Percentiles rank a stretch among this genome's conserved stretches.
Conservation (phyloP, 441 rosid species). For the Populus hybrid region DNA sequence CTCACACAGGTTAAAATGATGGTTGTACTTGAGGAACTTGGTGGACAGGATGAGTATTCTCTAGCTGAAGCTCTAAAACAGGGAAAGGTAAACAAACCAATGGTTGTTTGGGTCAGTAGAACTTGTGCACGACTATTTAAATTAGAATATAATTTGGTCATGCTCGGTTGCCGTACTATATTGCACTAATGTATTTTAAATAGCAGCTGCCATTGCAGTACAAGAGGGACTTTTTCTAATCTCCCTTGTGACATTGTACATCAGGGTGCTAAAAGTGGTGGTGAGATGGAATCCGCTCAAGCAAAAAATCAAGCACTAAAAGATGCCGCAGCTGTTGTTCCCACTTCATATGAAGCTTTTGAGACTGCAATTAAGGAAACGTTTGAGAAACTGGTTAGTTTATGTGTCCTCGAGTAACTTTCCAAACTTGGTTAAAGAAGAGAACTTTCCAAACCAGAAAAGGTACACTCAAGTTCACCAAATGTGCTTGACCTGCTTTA, state of each 20-base stretch:
- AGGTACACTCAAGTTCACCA: not conserved
- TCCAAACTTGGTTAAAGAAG: not conserved
- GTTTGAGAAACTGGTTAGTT: slow-evolving; percentile 79
- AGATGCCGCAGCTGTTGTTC: slow-evolving; percentile 92
- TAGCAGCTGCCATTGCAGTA: not conserved
- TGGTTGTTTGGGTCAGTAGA: slow-evolving; percentile 99
- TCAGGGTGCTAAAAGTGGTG: slow-evolving; percentile 99
- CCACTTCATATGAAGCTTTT: slow-evolving; percentile 84
- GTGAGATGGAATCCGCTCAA: slow-evolving; percentile 98
- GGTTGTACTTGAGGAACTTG: slow-evolving; percentile 96
- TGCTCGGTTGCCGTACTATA: slow-evolving; percentile 30
- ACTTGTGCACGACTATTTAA: slow-evolving; percentile 96
- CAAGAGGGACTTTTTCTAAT: slow-evolving; percentile 15
- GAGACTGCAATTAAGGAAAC: slow-evolving; percentile 78
- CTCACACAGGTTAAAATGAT: slow-evolving; percentile 73
- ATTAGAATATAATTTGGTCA: slow-evolving; percentile 97
- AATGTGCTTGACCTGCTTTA: slow-evolving; percentile 6
- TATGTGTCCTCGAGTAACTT: not conserved
- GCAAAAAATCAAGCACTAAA: slow-evolving; percentile 90
- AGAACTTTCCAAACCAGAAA: not conserved
- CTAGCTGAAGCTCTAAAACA: slow-evolving; percentile 92
- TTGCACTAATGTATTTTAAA: slow-evolving; percentile 10
- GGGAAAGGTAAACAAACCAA: slow-evolving; percentile 89
- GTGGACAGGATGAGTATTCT: slow-evolving; percentile 94
- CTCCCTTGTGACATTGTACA: slow-evolving; percentile 18